Base-by-base conservation (phyloP, 192 early-diverging fungal species). In the Gamsiella multidivaricata region DNA sequence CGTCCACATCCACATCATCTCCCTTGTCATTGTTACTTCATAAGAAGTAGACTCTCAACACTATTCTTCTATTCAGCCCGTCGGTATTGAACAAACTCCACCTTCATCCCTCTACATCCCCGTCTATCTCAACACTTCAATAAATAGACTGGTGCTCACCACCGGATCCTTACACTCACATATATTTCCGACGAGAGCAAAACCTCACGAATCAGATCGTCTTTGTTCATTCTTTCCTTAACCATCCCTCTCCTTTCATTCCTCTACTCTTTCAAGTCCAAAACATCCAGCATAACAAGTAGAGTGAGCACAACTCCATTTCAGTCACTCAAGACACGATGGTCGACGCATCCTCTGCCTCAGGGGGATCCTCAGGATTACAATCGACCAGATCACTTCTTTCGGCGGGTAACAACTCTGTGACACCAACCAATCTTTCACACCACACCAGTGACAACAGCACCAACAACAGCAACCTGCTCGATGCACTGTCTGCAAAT, bases 391-490 rank as follows among this genome's bases (percentile, higher is more conserved):
- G 29, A 26, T 36, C 45, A 0, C 37, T 33, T 29, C 3, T 51
- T 15, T 51, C 46, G 33, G 32, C 4, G n/a, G n/a, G n/a, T 2
- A 34, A 20, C 8, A 47, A 62, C 46, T 18, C 45, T 59, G 42
- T 59, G 8, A 59, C 57, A 59, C 57, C 39, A 45, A 50, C 20
- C 29, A 53, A 15, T 41, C 20, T 58, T 23, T 20, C 47, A 8
- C 8, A 50, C 54, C 17, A 39, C 23, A 42, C 11, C 58, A 61
- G 50, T 37, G 43, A 34, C 29, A 31, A 46, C 36, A 58, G 43
- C 65, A 45, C 2, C 25, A 31, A 37, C 45, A 50, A 18, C 41
- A 32, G 39, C 65, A 41, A 39, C 32, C 23, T 9, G 34, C 31
- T 42, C 3, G 58, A 45, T 60, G 43, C 52, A 9, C 14, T 31